A percentile compares a stretch with the other conserved stretches of the same genome.
phyloP scores from a whole-genome alignment of 352 stramenopile genomes.

The Blastocystis sp. region DNA sequence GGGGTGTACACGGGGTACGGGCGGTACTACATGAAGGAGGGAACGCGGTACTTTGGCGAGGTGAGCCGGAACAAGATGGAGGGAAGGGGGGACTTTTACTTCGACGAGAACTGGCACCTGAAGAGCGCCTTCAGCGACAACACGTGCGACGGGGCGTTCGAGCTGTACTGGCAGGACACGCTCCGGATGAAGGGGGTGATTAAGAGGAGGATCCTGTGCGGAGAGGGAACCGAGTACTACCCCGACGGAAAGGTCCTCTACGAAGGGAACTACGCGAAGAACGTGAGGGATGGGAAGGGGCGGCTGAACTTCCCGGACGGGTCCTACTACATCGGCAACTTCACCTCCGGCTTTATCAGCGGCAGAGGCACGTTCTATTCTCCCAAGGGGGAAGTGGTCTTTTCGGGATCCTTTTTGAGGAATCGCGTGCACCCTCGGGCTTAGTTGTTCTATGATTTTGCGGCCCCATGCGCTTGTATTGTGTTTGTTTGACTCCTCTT shows the following conservation, averaged over 20 bases:
- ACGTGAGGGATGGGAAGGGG: neutral
- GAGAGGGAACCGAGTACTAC: constrained; percentile 12
- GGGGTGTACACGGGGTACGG: constrained; percentile 30
- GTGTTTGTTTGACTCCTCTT: no score
- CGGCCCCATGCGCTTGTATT: no score
- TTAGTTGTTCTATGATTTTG: no score
- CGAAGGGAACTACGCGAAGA: neutral
- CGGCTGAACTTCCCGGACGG: neutral
- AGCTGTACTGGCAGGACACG: neutral
- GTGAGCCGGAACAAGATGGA: neutral
- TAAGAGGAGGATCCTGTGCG: neutral
- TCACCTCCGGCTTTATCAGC: neutral
- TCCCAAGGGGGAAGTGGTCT: neutral
- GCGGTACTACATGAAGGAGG: constrained; percentile 11
- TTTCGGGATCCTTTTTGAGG: no score
- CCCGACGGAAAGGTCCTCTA: neutral
- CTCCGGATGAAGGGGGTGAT: neutral
- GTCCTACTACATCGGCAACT: neutral
- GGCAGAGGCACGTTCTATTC: neutral
- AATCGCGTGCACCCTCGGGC: no score
- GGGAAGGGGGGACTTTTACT: constrained; percentile 27
- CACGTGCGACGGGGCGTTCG: neutral
- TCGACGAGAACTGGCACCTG: neutral
- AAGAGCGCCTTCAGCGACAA: neutral
- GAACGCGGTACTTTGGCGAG: neutral